A percentile compares a stretch with the other conserved stretches of the same genome.
phyloP scores from a whole-genome alignment of 2,329 filamentous ascomycete species.

The Aspergillus japonicus region DNA sequence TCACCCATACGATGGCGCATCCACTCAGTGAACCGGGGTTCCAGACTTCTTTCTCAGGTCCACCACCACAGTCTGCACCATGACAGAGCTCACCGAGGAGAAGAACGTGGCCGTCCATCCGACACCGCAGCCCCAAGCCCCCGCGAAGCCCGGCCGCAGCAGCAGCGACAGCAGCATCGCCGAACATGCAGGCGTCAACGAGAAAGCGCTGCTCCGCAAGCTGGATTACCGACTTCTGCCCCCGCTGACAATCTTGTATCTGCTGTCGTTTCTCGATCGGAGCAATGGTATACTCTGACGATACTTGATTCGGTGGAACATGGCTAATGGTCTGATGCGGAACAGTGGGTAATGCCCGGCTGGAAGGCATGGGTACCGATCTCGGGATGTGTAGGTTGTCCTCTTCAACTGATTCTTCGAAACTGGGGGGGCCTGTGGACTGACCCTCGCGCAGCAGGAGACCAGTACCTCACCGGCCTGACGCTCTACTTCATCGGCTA shows the following conservation, averaged over 20 bases:
- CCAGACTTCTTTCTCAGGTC: background rate
- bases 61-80: background rate
- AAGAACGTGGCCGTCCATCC: background rate
- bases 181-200: conserved; percentile 30
- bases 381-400: conserved; percentile 36
- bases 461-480: conserved; percentile 42
- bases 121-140: background rate
- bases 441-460: conserved; percentile 27
- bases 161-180: background rate
- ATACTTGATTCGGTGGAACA: too few relatives aligned
- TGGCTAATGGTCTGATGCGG: background rate
- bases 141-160: background rate
- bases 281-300: conserved; percentile 36
- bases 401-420: background rate
- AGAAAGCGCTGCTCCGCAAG: conserved; percentile 44
- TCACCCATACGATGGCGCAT: background rate
- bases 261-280: conserved; percentile 46
- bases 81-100: background rate
- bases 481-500: conserved; percentile 42
- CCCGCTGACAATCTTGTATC: conserved; percentile 45
- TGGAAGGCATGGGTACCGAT: conserved; percentile 40
- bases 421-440: too few relatives aligned
- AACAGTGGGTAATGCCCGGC: conserved; percentile 39
- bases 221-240: conserved; percentile 47
- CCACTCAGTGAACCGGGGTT: background rate